A percentile compares a stretch with the other conserved stretches of the same genome.
Conservation (phyloP, 2,329 filamentous ascomycete genomes). For the Alternaria sp. region DNA sequence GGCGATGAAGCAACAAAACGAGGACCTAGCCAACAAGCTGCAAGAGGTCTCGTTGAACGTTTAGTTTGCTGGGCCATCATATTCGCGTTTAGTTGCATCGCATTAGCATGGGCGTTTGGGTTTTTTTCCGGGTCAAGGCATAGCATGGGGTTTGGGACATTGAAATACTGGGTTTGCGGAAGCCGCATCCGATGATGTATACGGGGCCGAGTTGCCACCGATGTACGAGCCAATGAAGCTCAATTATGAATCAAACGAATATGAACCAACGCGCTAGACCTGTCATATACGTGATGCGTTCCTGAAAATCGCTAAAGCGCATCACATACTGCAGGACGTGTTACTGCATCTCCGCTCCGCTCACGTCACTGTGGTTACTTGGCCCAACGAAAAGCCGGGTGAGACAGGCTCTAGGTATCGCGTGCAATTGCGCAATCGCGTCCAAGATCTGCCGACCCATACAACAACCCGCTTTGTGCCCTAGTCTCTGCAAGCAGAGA, state of each 20-base stretch:
- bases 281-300: constrained; percentile 10
- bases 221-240: constrained; percentile 24
- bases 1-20: constrained; percentile 67
- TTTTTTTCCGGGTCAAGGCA: constrained; percentile 22
- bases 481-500: constrained; percentile 31
- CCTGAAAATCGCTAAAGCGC: constrained; percentile 7
- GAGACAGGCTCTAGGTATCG: constrained; percentile 31
- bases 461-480: constrained; percentile 29
- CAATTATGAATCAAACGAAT: constrained; percentile 19
- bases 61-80: constrained; percentile 18
- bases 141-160: constrained; percentile 17
- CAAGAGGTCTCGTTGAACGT: constrained; percentile 41
- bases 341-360: constrained; percentile 11
- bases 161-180: constrained; percentile 13
- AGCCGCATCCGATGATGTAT: constrained; percentile 17
- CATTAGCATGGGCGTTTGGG: constrained; percentile 51
- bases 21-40: constrained; percentile 42
- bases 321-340: constrained; percentile 4
- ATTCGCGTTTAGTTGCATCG: constrained; percentile 13
- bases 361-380: constrained; percentile 18
- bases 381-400: constrained; percentile 11
- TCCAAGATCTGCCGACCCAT: constrained; percentile 46
- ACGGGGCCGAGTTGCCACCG: constrained; percentile 37
- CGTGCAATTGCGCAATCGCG: constrained; percentile 52
- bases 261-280: background rate